Conservation (phyloP, 805 yeast genomes). For the Cyberlindnera amylophila region DNA sequence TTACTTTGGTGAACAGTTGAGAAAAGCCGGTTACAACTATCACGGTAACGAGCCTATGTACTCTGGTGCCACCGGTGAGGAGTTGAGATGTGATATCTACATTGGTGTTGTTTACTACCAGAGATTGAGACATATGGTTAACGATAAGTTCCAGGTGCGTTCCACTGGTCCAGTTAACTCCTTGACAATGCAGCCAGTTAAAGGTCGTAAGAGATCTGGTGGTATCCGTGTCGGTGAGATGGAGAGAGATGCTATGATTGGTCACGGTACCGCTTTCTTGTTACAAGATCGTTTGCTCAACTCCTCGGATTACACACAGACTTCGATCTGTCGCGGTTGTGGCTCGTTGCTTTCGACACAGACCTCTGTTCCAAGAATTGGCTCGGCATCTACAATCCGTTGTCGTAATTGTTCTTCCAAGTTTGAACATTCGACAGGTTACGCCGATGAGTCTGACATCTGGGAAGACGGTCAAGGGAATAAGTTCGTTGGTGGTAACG, state of each 20-base stretch:
- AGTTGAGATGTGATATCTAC: conserved; percentile 91
- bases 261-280: conserved; percentile 95
- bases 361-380: conserved; percentile 86
- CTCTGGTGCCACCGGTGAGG: conserved; percentile 98
- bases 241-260: conserved; percentile 99
- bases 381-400: conserved; percentile 69
- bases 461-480: conserved; percentile 99
- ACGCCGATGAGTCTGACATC: conserved; percentile 63
- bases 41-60: conserved; percentile 99
- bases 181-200: conserved; percentile 98
- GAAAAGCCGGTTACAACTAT: conserved; percentile 86
- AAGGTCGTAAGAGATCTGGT: conserved; percentile 97
- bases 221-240: conserved; percentile 99
- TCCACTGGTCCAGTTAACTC: conserved; percentile 98
- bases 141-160: conserved; percentile 98
- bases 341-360: conserved; percentile 91
- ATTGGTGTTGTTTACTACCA: conserved; percentile 97
- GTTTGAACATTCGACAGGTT: conserved; percentile 52
- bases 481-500: conserved; percentile 84
- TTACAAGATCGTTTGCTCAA: conserved; percentile 92
- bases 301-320: conserved; percentile 93
- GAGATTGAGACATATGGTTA: conserved; percentile 98
- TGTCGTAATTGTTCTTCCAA: conserved; percentile 89
- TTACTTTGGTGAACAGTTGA: conserved; percentile 91
- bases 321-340: conserved; percentile 86